A percentile compares a stretch with the other conserved stretches of the same genome.
Evolutionary conservation across 2,329 filamentous ascomycete species (phyloP).

Genomic region (Aureobasidium lini): DNA sequence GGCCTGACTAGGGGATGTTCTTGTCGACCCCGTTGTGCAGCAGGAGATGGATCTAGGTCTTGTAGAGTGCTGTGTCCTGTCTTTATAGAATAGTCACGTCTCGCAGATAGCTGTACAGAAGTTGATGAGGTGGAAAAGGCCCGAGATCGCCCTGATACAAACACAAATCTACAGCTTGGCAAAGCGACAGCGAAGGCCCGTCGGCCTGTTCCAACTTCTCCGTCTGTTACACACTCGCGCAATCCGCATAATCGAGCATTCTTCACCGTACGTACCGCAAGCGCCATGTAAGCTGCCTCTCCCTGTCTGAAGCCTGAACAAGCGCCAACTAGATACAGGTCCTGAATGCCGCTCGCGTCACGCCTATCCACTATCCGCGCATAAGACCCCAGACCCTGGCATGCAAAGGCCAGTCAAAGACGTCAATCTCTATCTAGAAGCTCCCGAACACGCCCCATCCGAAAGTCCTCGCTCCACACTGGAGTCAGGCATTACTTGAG

Average conservation of each 20-base stretch:
- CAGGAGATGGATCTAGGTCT: background rate
- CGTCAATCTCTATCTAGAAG: background rate
- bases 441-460: background rate
- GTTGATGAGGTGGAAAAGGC: background rate
- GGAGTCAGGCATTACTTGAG: constrained; percentile 18
- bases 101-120: background rate
- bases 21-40: background rate
- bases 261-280: background rate
- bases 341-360: background rate
- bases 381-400: background rate
- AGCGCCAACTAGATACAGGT: background rate
- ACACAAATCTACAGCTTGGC: constrained; percentile 5
- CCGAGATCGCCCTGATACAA: background rate
- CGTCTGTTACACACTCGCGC: background rate
- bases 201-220: background rate
- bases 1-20: background rate
- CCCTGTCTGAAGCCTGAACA: background rate
- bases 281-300: background rate
- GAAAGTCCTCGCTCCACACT: background rate
- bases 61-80: background rate
- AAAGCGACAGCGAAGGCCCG: background rate
- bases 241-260: background rate
- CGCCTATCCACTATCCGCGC: background rate
- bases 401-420: constrained; percentile 3
- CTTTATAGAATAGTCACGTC: background rate